These are phyloP conservation scores for Ganoderma leucocontextum DNA, from an alignment of 1,284 basidiomycete genomes.

Conservation along the genomic window DNA sequence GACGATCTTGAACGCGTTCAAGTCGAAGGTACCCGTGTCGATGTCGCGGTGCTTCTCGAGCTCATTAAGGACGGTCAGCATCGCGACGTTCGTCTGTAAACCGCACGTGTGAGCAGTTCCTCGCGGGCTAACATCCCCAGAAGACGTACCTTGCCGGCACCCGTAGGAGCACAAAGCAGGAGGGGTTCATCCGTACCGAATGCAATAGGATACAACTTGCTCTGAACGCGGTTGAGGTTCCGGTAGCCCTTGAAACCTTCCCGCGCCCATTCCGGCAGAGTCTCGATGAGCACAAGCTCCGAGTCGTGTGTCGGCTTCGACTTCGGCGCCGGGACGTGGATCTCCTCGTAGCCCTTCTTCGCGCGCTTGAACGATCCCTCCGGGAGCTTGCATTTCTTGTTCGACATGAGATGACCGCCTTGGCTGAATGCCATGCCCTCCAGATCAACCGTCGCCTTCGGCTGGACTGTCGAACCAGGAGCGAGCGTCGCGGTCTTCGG, in stretches of 20 bases:
- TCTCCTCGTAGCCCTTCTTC: constrained; percentile 98
- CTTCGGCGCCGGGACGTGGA: constrained; percentile 96
- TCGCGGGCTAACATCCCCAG: no score
- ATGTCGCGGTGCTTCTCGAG: constrained; percentile 87
- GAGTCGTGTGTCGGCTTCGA: constrained; percentile 73
- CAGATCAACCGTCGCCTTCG: constrained; percentile 89
- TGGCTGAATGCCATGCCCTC: constrained; percentile 96
- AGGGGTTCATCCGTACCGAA: constrained; percentile 96
- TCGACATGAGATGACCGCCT: constrained; percentile 96
- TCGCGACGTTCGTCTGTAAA: constrained; percentile 93
- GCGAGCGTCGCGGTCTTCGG: constrained; percentile 91
- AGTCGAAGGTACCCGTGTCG: constrained; percentile 85
- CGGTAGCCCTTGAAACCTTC: constrained; percentile 83
- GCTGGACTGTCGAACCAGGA: constrained; percentile 88
- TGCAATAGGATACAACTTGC: constrained; percentile 91
- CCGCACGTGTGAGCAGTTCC: neutral
- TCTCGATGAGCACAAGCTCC: constrained; percentile 80
- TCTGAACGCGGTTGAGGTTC: constrained; percentile 94
- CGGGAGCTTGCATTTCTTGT: constrained; percentile 97
- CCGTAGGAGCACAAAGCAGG: constrained; percentile 96
- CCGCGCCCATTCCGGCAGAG: constrained; percentile 88
- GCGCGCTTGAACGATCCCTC: constrained; percentile 98
- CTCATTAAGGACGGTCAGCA: constrained; percentile 92
- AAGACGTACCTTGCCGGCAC: constrained; percentile 90
- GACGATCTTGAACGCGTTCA: constrained; percentile 95